phyloP scores from a whole-genome alignment of 2,329 filamentous ascomycete species.

The Dichotomopilus funicola region DNA sequence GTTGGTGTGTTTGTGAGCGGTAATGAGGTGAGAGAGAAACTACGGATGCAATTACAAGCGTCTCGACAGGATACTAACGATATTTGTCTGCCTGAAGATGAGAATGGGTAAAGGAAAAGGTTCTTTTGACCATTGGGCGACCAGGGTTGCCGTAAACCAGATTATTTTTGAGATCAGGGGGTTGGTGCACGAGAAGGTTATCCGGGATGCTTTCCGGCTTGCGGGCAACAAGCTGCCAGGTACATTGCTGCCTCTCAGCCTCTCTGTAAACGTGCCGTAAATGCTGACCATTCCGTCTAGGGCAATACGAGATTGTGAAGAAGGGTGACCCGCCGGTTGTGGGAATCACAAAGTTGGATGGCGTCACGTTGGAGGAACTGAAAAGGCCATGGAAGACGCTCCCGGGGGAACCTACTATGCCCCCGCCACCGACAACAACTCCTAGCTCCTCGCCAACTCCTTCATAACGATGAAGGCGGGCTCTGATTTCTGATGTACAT shows the following conservation, averaged over 20 bases:
- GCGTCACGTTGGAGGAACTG: conserved; percentile 74
- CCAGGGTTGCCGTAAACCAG: conserved; percentile 81
- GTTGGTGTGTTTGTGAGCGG: conserved; percentile 93
- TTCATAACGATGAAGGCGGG: conserved; percentile 23
- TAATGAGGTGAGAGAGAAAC: conserved; percentile 61
- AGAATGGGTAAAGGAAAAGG: conserved; percentile 99
- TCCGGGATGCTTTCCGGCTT: conserved; percentile 84
- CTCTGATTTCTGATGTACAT: conserved; percentile 7
- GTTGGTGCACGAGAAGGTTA: conserved; percentile 88
- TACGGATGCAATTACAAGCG: background rate
- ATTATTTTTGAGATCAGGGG: conserved; percentile 91
- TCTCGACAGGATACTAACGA: conserved; percentile 9
- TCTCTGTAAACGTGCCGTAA: background rate
- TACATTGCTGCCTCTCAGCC: conserved; percentile 30
- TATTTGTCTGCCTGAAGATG: conserved; percentile 42
- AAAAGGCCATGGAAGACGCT: conserved; percentile 70
- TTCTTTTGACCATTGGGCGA: conserved; percentile 93
- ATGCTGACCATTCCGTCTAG: conserved; percentile 33
- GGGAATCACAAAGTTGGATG: conserved; percentile 84
- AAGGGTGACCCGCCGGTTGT: conserved; percentile 87
- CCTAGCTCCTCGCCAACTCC: conserved; percentile 31
- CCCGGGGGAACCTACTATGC: conserved; percentile 35
- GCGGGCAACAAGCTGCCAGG: conserved; percentile 93
- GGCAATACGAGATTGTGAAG: conserved; percentile 86
- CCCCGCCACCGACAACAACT: conserved; percentile 19